Conservation (phyloP, 2,329 filamentous ascomycete species). For the Teratosphaeria viscida region DNA sequence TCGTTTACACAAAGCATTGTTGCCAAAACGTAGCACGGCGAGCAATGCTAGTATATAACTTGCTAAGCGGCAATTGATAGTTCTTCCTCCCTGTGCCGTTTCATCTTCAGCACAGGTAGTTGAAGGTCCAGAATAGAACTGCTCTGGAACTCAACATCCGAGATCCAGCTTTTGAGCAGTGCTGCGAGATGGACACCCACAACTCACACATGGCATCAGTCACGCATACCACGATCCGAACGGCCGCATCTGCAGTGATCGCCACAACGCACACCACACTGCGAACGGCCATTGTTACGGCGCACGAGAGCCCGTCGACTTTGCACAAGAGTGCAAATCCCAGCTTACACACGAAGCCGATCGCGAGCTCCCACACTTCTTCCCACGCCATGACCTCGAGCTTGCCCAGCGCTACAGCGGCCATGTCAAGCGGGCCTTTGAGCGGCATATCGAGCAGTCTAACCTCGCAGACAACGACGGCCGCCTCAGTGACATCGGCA, state of each 20-base stretch:
- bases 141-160: neutral
- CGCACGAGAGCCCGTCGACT: neutral
- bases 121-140: neutral
- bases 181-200: neutral
- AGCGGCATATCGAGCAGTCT: neutral
- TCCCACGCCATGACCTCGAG: neutral
- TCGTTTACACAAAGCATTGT: neutral
- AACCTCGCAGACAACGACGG: neutral
- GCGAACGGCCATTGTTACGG: neutral
- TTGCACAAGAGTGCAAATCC: neutral
- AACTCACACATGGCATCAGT: neutral
- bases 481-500: neutral
- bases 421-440: neutral
- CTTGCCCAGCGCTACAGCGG: neutral
- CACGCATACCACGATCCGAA: neutral
- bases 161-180: neutral
- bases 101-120: neutral
- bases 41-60: neutral
- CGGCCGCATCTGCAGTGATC: neutral
- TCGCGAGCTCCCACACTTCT: neutral
- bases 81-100: neutral
- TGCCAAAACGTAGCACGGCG: neutral
- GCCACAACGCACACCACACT: neutral
- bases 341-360: neutral
- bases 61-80: neutral